Base-by-base conservation (phyloP, 108 stramenopile genomes). In the Cyclotella distinguenda region DNA sequence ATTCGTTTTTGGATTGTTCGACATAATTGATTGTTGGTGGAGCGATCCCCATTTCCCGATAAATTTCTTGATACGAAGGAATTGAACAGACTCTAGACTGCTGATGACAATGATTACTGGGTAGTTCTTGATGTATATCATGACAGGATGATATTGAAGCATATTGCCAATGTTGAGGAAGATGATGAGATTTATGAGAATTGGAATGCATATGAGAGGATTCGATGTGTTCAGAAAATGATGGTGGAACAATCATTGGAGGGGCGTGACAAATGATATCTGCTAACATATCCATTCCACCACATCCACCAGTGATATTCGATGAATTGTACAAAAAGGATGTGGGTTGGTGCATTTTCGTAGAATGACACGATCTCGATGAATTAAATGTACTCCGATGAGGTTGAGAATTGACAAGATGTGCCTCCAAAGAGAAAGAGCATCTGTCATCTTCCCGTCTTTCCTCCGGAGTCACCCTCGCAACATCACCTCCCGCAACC, bases 11-110 rank as follows among this genome's bases (percentile, higher is more conserved):
- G 49, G 13, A 27, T 6, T 7, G 49, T 27, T 27, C 32, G 40
- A 49, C 30, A 27, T 7, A 32, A 22, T 40, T 36, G 16, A 21
- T 0, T 40, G 25, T 51, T 42, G 46, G 43, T 15, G 59, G 59
- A 15, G 65, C 22, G 27, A 68, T 53, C 22, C 74, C 66, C 67
- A 77, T 68, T 36, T 77, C 76, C 50, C 57, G 67, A 53, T 77
- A 77, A 33, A 77, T 77, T 59, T 77, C 68, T 65, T 77, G 76
- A 64, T 77, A 77, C 19, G 76, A 77, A 53, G 76, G 76, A 27
- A 77, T 77, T 13, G 61, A 44, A 19, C 63, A 56, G 23, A 59
- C 55, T 40, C 16, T 36, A 40, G 49, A n/a, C 16, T 16, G 7
- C 22, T 60, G 68, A 32, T 28, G 16, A 59, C 39, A 22, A 34